phyloP scores from a whole-genome alignment of 305 asterid species.

The Stenogyne calaminthoides region DNA sequence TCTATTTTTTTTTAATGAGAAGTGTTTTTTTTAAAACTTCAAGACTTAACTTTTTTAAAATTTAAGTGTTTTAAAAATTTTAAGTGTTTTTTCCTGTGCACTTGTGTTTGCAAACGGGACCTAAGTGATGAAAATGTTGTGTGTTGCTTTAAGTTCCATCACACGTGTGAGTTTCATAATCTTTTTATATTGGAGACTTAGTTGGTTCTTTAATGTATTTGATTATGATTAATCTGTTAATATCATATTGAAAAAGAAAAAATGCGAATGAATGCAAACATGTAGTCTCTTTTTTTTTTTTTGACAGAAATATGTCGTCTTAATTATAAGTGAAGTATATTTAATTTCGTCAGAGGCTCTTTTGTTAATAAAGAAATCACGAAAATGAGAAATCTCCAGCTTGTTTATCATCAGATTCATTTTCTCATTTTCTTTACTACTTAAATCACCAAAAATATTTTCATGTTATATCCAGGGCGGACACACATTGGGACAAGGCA shows the following conservation, averaged over 20 bases:
- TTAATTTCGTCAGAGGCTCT: neutral
- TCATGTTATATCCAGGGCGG: too few species aligned
- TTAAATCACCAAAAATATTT: neutral
- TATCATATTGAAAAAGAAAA: neutral
- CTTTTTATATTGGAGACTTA: too few species aligned
- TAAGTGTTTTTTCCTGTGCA: too few species aligned
- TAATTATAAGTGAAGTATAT: neutral
- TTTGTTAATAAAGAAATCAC: neutral
- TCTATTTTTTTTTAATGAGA: too few species aligned
- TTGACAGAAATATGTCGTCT: neutral
- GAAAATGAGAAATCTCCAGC: neutral
- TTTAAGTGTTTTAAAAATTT: too few species aligned
- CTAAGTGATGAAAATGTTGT: neutral
- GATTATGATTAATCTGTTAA: too few species aligned
- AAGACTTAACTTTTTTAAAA: too few species aligned
- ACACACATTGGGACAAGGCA: too few species aligned
- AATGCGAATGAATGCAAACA: neutral
- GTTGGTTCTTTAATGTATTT: too few species aligned
- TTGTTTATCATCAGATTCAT: neutral
- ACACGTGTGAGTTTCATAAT: neutral
- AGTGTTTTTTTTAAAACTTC: too few species aligned
- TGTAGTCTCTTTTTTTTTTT: too few species aligned
- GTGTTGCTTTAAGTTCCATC: neutral
- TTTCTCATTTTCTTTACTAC: neutral
- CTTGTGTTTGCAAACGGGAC: too few species aligned